phyloP scores from a whole-genome alignment of 2,329 filamentous ascomycete species.

The Dothideomycetes sp. region DNA sequence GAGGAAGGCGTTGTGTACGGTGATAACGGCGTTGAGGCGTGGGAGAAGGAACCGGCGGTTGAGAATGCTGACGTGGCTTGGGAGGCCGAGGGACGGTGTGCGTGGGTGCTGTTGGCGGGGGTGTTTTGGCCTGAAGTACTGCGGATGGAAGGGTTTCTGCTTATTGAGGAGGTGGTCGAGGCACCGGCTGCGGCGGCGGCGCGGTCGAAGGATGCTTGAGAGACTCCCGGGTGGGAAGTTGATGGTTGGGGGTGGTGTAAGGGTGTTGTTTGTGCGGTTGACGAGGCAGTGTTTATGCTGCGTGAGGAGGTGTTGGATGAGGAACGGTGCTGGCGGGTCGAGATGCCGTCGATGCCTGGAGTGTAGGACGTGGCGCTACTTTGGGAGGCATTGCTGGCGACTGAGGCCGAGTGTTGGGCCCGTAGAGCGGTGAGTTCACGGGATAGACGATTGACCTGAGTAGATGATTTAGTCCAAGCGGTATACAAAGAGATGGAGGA shows the following conservation, averaged over 20 bases:
- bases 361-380: slow-evolving; percentile 47
- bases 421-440: slow-evolving; percentile 82
- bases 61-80: slow-evolving; percentile 18
- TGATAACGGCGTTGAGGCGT: slow-evolving; percentile 17
- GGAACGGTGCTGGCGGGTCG: slow-evolving; percentile 32
- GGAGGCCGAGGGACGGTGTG: slow-evolving; percentile 27
- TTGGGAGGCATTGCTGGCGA: slow-evolving; percentile 46
- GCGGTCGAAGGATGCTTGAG: slow-evolving; percentile 28
- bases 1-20: slow-evolving; percentile 19
- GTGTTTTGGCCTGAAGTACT: slow-evolving; percentile 27
- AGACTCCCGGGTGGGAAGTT: slow-evolving; percentile 20
- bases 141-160: slow-evolving; percentile 25
- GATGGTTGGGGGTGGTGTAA: slow-evolving; percentile 16
- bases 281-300: slow-evolving; percentile 14
- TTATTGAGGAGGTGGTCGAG: slow-evolving; percentile 16
- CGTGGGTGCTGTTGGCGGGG: slow-evolving; percentile 22
- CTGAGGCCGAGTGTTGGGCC: slow-evolving; percentile 51
- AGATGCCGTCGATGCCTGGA: slow-evolving; percentile 33
- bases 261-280: slow-evolving; percentile 18
- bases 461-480: not conserved
- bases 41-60: slow-evolving; percentile 20
- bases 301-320: slow-evolving; percentile 21
- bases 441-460: slow-evolving; percentile 80
- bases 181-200: slow-evolving; percentile 23
- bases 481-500: too few species aligned